A percentile compares a stretch with the other conserved stretches of the same genome.
These are phyloP conservation scores for Hippophae gyantsensis DNA, from an alignment of 306 rosid species.

Conservation along the genomic window DNA sequence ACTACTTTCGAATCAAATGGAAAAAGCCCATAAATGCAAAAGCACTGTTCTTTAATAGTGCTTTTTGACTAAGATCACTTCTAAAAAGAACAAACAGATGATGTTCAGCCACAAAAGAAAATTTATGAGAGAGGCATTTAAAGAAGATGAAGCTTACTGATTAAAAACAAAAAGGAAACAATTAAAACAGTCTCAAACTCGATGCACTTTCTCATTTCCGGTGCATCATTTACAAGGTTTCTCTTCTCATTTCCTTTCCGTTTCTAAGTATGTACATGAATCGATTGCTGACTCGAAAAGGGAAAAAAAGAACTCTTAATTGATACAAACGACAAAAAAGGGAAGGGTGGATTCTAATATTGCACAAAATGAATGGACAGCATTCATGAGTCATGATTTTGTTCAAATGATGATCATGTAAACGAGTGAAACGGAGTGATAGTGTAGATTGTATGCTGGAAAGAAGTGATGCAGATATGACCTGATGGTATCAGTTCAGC, in stretches of 20 bases:
- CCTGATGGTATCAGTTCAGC: slow-evolving; percentile 23
- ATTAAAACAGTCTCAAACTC: neutral
- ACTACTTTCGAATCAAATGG: too few species aligned
- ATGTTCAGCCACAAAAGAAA: too few species aligned
- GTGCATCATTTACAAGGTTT: slow-evolving; percentile 21
- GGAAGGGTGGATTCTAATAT: slow-evolving; percentile 5
- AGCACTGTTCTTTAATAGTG: too few species aligned
- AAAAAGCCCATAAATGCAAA: too few species aligned
- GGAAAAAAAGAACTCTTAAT: slow-evolving; percentile 17
- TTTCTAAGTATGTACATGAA: slow-evolving; percentile 37
- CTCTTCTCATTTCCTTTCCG: slow-evolving; percentile 3
- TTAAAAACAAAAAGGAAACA: neutral
- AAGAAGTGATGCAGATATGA: neutral
- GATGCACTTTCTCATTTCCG: slow-evolving; percentile 20
- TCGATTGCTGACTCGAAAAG: slow-evolving; percentile 7
- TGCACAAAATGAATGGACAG: slow-evolving; percentile 16
- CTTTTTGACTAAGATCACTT: too few species aligned
- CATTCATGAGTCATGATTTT: slow-evolving; percentile 1
- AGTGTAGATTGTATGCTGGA: neutral
- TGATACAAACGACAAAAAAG: slow-evolving; percentile 7
- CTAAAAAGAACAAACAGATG: neutral
- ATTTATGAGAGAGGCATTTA: too few species aligned
- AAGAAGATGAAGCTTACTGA: neutral
- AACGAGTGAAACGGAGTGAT: neutral
- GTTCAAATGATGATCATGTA: slow-evolving; percentile 6